Conservation (phyloP, 306 rosid species). For the Cucumis sativus region Cucumber_9930_V3 NC_026655.2:28185501-28186000, state of each 20-base stretch:
- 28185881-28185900: conserved; percentile 59
- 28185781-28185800: neutral
- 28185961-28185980: neutral
- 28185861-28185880: conserved; percentile 85
- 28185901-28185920: neutral
- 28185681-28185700: too few species aligned
- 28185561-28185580: conserved; percentile 68
- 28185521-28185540: conserved; percentile 82
- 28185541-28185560: conserved; percentile 54
- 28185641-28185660: too few species aligned
- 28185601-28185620: too few species aligned
- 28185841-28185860: conserved; percentile 75
- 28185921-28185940: neutral
- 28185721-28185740: neutral
- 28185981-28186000: neutral
- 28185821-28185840: conserved; percentile 85
- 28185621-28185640: too few species aligned
- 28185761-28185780: neutral
- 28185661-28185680: too few species aligned
- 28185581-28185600: neutral
- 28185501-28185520: conserved; percentile 61
- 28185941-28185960: neutral
- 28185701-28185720: neutral
- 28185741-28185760: neutral
- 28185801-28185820: conserved; percentile 51